A percentile compares a stretch with the other conserved stretches of the same genome.
Conservation (phyloP, 1,284 basidiomycete genomes). For the Irpex sp. region DNA sequence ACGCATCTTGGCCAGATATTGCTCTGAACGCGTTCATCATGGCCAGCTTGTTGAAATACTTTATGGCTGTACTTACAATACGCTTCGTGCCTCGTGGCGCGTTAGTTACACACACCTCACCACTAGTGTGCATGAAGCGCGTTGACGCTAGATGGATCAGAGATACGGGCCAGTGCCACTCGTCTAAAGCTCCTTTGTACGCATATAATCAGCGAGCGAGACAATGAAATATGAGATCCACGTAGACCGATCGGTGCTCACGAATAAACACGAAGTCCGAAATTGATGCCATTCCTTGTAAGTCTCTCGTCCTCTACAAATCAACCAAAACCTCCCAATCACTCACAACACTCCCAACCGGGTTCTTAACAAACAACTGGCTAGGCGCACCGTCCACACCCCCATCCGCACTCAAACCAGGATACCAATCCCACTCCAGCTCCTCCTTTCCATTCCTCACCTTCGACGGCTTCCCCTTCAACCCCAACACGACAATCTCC, state of each 20-base stretch:
- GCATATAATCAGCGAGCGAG: neutral
- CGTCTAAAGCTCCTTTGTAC: neutral
- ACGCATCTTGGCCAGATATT: neutral
- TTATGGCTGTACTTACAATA: neutral
- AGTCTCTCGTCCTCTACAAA: slow-evolving; percentile 13
- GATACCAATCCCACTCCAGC: slow-evolving; percentile 55
- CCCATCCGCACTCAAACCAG: slow-evolving; percentile 45
- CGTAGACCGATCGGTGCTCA: neutral
- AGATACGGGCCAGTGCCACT: neutral
- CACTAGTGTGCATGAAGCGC: neutral
- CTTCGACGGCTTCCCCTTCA: slow-evolving; percentile 56
- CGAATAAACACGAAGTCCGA: neutral
- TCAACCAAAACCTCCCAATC: slow-evolving; percentile 70
- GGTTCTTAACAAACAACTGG: slow-evolving; percentile 76
- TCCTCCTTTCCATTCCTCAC: slow-evolving; percentile 55
- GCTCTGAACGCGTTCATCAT: neutral
- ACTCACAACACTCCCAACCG: slow-evolving; percentile 56
- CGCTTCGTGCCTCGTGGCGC: neutral
- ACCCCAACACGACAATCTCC: slow-evolving; percentile 76
- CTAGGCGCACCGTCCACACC: slow-evolving; percentile 62
- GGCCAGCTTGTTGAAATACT: neutral
- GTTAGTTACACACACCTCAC: neutral
- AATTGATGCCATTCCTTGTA: too few relatives aligned
- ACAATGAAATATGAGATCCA: neutral
- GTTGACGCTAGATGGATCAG: neutral